Percentiles rank a stretch among this genome's conserved stretches.
Conservation (phyloP, 1,284 basidiomycete genomes). For the Butyriboletus appendiculatus region DNA sequence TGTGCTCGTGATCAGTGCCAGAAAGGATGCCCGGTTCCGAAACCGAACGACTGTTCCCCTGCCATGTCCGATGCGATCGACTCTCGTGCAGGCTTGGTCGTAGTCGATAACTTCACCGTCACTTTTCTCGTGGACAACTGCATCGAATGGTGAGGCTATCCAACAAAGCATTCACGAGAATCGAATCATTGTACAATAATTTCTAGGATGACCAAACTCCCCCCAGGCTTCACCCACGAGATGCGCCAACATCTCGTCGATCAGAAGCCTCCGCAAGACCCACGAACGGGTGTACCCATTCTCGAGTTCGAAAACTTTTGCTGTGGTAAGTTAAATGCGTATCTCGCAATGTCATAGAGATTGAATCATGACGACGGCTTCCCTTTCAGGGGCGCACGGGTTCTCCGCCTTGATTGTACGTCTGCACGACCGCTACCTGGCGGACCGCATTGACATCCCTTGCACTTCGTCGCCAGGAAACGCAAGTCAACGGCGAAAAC, state of each 20-base stretch:
- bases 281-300: slow-evolving; percentile 60
- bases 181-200: not conserved
- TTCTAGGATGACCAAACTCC: slow-evolving; percentile 72
- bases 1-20: not conserved
- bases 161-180: not conserved
- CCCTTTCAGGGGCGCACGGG: slow-evolving; percentile 69
- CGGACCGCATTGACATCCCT: not conserved
- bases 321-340: slow-evolving; percentile 51
- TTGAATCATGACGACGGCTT: not conserved
- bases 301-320: slow-evolving; percentile 76
- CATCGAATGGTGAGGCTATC: slow-evolving; percentile 66
- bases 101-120: slow-evolving; percentile 54
- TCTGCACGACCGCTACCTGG: not conserved
- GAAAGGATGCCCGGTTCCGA: not conserved
- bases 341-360: not conserved
- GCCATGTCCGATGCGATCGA: slow-evolving; percentile 12
- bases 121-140: slow-evolving; percentile 77
- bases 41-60: not conserved
- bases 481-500: slow-evolving; percentile 45
- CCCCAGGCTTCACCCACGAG: slow-evolving; percentile 77
- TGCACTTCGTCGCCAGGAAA: slow-evolving; percentile 45
- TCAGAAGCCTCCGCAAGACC: slow-evolving; percentile 50
- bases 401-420: slow-evolving; percentile 76
- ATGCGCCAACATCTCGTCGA: slow-evolving; percentile 60
- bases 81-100: slow-evolving; percentile 22